These are phyloP conservation scores for Suillus placidus DNA, from an alignment of 768 basidiomycete genomes.

Conservation along the genomic window DNA sequence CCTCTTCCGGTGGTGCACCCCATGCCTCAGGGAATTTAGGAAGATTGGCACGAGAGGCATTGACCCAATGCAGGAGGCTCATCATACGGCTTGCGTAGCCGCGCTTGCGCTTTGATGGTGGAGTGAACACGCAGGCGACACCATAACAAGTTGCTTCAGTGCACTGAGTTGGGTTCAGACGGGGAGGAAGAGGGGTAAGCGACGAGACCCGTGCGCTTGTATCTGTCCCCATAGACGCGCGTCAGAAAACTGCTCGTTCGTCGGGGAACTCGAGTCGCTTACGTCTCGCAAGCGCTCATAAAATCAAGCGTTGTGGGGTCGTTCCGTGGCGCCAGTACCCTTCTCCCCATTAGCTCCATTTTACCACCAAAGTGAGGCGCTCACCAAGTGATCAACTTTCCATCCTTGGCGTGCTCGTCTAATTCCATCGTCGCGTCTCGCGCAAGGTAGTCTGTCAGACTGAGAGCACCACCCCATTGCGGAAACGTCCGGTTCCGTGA, in stretches of 20 bases:
- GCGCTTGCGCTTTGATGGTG: conserved; percentile 47
- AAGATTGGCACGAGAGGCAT: conserved; percentile 39
- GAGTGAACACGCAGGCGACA: conserved; percentile 61
- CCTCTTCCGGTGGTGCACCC: conserved; percentile 46
- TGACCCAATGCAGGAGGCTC: conserved; percentile 61
- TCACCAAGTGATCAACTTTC: conserved; percentile 55
- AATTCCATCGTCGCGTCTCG: conserved; percentile 42
- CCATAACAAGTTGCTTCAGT: conserved; percentile 50
- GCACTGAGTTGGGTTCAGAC: conserved; percentile 10
- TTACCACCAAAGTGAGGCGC: background rate
- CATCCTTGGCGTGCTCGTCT: conserved; percentile 47
- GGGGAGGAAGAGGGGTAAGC: conserved; percentile 28
- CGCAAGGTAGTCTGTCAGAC: conserved; percentile 49
- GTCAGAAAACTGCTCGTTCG: conserved; percentile 3
- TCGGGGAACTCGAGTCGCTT: conserved; percentile 21
- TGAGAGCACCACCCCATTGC: conserved; percentile 48
- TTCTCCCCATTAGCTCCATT: conserved; percentile 21
- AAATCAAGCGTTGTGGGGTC: conserved; percentile 52
- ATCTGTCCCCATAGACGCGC: conserved; percentile 34
- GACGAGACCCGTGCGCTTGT: conserved; percentile 35
- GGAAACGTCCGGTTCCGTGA: conserved; percentile 41
- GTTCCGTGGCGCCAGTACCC: conserved; percentile 60
- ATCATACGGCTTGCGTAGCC: conserved; percentile 71
- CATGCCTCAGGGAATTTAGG: conserved; percentile 42
- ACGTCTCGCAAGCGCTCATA: conserved; percentile 67